These are phyloP conservation scores for Kodamaea laetipori DNA, from an alignment of 805 yeast species.

Conservation along the genomic window DNA sequence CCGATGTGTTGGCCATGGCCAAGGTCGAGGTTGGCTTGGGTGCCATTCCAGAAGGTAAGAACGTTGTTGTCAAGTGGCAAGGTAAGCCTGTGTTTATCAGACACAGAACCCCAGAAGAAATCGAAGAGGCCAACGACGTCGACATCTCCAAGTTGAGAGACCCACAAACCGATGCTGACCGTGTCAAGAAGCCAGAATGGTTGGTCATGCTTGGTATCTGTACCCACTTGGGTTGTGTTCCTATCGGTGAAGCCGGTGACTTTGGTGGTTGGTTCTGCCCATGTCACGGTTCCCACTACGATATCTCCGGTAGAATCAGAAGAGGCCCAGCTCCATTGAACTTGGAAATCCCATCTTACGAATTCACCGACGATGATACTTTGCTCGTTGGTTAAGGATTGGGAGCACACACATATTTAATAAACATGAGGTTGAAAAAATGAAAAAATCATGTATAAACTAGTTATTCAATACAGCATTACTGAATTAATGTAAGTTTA, in stretches of 20 bases:
- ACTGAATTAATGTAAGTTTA: too few species aligned
- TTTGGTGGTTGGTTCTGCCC: constrained; percentile 99
- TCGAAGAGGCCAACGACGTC: constrained; percentile 87
- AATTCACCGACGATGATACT: constrained; percentile 73
- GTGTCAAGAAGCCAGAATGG: constrained; percentile 98
- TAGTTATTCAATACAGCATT: constrained; percentile 5
- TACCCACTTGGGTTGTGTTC: constrained; percentile 99
- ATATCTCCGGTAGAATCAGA: constrained; percentile 99
- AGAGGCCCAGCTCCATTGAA: constrained; percentile 99
- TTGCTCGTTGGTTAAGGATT: constrained; percentile 77
- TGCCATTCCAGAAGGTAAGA: constrained; percentile 95
- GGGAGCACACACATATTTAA: constrained; percentile 4
- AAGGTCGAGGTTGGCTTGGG: constrained; percentile 95
- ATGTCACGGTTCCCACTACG: constrained; percentile 99
- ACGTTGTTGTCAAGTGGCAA: constrained; percentile 98
- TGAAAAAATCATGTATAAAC: constrained; percentile 12
- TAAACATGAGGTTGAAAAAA: constrained; percentile 3
- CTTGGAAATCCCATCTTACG: constrained; percentile 93
- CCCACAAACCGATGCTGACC: constrained; percentile 89
- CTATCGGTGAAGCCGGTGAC: constrained; percentile 99
- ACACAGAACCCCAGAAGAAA: constrained; percentile 94
- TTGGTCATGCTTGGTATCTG: constrained; percentile 98
- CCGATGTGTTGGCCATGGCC: constrained; percentile 99
- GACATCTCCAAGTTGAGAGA: constrained; percentile 83
- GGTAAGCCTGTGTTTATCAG: constrained; percentile 99